These are phyloP conservation scores for Conringia planisiliqua DNA, from an alignment of 345 rosid genomes.

Conservation along the genomic window DNA sequence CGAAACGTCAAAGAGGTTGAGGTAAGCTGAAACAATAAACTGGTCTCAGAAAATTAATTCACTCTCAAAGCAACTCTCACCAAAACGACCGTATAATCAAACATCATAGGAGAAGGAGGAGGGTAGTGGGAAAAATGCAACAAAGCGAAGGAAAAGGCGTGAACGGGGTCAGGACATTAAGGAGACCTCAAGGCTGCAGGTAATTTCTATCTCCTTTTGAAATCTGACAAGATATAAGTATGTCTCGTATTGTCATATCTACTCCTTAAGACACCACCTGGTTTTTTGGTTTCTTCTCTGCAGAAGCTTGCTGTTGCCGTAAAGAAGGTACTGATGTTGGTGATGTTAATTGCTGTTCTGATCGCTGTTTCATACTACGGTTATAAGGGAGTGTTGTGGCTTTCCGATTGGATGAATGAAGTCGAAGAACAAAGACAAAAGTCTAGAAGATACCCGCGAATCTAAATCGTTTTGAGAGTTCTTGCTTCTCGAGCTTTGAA, in stretches of 20 bases:
- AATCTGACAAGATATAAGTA: neutral
- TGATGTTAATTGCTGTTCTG: conserved; percentile 35
- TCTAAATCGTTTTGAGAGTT: conserved; percentile 19
- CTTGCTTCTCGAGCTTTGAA: conserved; percentile 12
- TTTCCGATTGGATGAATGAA: conserved; percentile 88
- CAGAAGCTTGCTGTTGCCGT: conserved; percentile 52
- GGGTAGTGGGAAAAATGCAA: conserved; percentile 38
- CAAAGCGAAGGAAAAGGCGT: conserved; percentile 67
- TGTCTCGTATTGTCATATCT: neutral
- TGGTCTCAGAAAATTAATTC: neutral
- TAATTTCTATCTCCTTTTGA: conserved; percentile 9
- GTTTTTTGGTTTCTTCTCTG: conserved; percentile 18
- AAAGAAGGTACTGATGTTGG: conserved; percentile 45
- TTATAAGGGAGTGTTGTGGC: conserved; percentile 74
- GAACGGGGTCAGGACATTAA: conserved; percentile 49
- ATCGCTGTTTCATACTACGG: conserved; percentile 53
- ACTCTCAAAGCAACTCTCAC: neutral
- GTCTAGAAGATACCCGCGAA: conserved; percentile 36
- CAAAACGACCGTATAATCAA: neutral
- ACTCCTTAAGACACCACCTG: neutral
- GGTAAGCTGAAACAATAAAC: conserved; percentile 42
- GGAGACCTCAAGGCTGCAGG: conserved; percentile 58
- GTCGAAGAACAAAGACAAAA: conserved; percentile 56
- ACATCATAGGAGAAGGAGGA: conserved; percentile 55
- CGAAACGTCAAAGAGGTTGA: conserved; percentile 60